Evolutionary conservation across 192 early-diverging fungal genomes (phyloP).

Genomic region (Backusella parvicylindrica): DNA sequence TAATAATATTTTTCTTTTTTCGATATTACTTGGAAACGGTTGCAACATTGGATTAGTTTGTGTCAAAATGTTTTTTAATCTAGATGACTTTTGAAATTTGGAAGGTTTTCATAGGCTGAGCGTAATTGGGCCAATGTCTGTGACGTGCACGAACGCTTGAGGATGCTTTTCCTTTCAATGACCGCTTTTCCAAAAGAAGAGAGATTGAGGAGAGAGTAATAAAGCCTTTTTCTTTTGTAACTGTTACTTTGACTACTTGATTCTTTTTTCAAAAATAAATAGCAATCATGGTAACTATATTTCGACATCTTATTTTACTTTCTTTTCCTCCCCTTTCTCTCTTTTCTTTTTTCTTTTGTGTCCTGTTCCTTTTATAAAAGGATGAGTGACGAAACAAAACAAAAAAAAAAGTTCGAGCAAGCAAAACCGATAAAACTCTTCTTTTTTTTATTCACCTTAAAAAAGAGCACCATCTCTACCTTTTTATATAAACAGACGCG

Average conservation of each 20-base stretch:
- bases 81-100: neutral
- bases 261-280: neutral
- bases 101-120: neutral
- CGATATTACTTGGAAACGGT: no score
- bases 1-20: no score
- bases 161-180: slow-evolving; percentile 1
- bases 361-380: neutral
- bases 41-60: no score
- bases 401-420: neutral
- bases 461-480: neutral
- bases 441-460: neutral
- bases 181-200: slow-evolving; percentile 1
- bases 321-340: no score
- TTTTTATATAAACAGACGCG: neutral
- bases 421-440: neutral
- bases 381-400: neutral
- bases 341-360: neutral
- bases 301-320: neutral
- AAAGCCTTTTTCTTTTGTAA: neutral
- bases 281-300: neutral
- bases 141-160: slow-evolving; percentile 2
- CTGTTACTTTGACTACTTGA: neutral
- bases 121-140: neutral
- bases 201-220: neutral
- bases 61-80: no score